Base-by-base conservation (phyloP, 2,329 filamentous ascomycete species). In the Scedosporium dehoogii region DNA sequence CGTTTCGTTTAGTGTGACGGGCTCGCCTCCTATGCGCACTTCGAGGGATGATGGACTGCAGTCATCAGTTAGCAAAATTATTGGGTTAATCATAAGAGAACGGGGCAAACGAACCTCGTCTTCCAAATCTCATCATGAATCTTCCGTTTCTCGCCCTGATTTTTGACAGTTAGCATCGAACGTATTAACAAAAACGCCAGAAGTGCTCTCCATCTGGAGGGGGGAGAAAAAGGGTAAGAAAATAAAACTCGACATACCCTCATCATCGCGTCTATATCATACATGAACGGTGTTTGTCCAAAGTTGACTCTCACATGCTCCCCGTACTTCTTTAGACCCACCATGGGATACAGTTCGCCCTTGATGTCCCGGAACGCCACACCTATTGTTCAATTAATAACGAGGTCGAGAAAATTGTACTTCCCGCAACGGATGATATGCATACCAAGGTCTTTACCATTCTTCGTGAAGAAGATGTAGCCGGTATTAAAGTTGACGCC, bases 261-360 rank as follows among this genome's bases (percentile, higher is more conserved):
- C 78, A 96, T 88, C 81, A 94, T 84, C 64, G 84, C 83, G 73
- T 97, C 91, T 68, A 99, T 97, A 72, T 97, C 90, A 75, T 89
- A 99, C 55, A 91, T 82, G 73, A 97, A 97, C 3, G 89, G 89
- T 61, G 82, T 83, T 73, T 88, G 85, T 57, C 86, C 86, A 74
- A 89, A 89, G 69, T 89, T 89, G 66, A 79, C 83, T 64, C 79
- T 75, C 63, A 89, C 71, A 66, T 84, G 79, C 68, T 89, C 86
- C 55, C 84, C 83, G 0, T 79, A 73, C 69, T 83, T 86, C 70
- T 87, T 88, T 60, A 89, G 76, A n/a, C 86, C 85, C 25, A 89
- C 76, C 0, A 80, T 78, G 21, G 86, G 86, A 70, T 86, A 92
- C n/a, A 91, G 72, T 69, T 83, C 83, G 10, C 83, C 81, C 64